Conservation (phyloP, 73 alveolate species). For the Symbiodinium natans region DNA sequence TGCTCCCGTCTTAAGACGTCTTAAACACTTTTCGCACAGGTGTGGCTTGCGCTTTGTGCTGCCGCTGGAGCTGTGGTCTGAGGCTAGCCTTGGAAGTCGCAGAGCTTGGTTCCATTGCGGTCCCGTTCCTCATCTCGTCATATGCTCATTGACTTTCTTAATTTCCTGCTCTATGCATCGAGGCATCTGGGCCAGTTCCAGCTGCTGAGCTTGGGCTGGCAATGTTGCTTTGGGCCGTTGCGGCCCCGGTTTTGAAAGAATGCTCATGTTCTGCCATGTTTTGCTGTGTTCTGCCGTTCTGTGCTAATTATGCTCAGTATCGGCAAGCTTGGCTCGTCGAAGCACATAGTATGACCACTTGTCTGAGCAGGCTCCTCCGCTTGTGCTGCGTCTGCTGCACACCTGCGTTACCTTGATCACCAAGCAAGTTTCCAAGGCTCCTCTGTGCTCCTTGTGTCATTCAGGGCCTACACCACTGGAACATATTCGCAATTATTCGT, state of each 20-base stretch:
- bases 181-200: slow-evolving; percentile 51
- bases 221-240: slow-evolving; percentile 56
- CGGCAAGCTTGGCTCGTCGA: too few relatives aligned
- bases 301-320: too few relatives aligned
- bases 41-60: slow-evolving; percentile 81
- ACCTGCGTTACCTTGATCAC: neutral
- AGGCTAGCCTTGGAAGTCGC: neutral
- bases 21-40: neutral
- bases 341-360: too few relatives aligned
- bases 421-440: neutral
- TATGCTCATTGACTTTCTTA: too few relatives aligned
- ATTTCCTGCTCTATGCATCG: too few relatives aligned
- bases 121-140: neutral
- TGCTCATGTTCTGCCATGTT: too few relatives aligned
- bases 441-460: too few relatives aligned
- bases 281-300: neutral
- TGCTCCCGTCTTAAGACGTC: neutral
- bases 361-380: neutral
- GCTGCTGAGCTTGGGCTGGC: slow-evolving; percentile 50
- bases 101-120: neutral
- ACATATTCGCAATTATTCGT: too few relatives aligned
- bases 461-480: too few relatives aligned
- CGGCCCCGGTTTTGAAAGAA: neutral
- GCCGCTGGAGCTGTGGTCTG: slow-evolving; percentile 82
- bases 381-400: neutral